Base-by-base conservation (phyloP, 192 early-diverging fungal genomes). In the Coemansia javaensis region DNA sequence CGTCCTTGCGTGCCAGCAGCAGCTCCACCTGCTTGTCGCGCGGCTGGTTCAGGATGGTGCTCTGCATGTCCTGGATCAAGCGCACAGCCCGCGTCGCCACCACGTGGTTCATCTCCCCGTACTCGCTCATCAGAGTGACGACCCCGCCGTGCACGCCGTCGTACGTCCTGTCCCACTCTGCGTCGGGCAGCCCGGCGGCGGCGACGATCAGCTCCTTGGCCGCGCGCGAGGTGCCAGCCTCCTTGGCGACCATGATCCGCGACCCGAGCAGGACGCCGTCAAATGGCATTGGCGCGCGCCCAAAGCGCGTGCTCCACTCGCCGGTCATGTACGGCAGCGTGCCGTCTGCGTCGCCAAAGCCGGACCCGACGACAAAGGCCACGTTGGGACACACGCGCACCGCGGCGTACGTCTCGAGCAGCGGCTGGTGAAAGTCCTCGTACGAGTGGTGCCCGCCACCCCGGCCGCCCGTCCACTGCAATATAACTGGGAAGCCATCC, bases 391-490 rank as follows among this genome's bases (percentile, higher is more conserved):
- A 81, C 4, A 85, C 77, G 56, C 94, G 82, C 38, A 98, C 87
- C 0, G 49, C 25, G 0, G 53, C 36, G 13, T 75, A 97, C 0
- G 90, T 73, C 27, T 73, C 53, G 6, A 97, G 59, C 51, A 97
- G 85, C 35, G 92, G 91, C 56, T 82, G 81, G 65, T 95, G 90
- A 66, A 94, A 88, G 75, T 97, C 91, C 75, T 95, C 94, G 50
- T 87, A 95, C 54, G 87, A 90, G 81, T 97, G 91, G 67, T 97
- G 94, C 14, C 94, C 94, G 57, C 92, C 94, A 28, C 84, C 92
- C 51, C 92, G 84, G 23, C 94, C 94, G 73, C 94, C 92, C 15
- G 94, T 97, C 94, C 94, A 97, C 69, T 97, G 91, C 44, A 94
- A 75, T 38, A 94, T 77, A 38, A 97, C 80, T 5, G 91, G 88